phyloP scores from a whole-genome alignment of 2,329 filamentous ascomycete species.

The Juglanconis sp. region DNA sequence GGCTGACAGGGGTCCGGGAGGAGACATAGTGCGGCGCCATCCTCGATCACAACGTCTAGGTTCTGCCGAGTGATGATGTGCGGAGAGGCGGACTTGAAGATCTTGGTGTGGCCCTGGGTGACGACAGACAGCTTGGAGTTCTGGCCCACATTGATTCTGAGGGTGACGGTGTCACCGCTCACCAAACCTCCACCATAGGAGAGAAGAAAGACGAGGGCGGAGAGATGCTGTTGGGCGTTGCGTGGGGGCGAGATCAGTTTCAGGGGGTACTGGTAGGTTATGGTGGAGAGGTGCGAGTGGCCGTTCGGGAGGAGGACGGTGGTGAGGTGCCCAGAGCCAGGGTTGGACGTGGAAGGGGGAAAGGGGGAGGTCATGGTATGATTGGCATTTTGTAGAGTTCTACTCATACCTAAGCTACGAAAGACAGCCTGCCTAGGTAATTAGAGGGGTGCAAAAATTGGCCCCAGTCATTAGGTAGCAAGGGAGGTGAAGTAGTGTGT shows the following conservation, averaged over 20 bases:
- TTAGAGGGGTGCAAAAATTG: too few species aligned
- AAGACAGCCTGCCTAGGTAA: neutral
- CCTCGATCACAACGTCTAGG: conserved; percentile 48
- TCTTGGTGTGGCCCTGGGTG: conserved; percentile 84
- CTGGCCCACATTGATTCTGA: conserved; percentile 64
- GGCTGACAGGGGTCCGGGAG: conserved; percentile 93
- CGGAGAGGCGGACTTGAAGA: conserved; percentile 73
- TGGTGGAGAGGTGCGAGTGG: conserved; percentile 66
- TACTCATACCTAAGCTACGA: neutral
- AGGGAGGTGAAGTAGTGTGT: neutral
- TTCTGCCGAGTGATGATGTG: conserved; percentile 57
- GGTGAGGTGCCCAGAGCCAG: conserved; percentile 77
- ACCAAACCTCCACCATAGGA: conserved; percentile 95
- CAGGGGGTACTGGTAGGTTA: conserved; percentile 89
- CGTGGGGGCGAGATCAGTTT: conserved; percentile 85
- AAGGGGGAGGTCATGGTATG: conserved; percentile 65
- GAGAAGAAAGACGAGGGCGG: conserved; percentile 80
- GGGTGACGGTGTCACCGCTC: conserved; percentile 76
- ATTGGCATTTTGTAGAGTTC: conserved; percentile 8
- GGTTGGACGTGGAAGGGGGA: conserved; percentile 65
- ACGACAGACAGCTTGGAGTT: conserved; percentile 65
- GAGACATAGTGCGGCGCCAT: conserved; percentile 56
- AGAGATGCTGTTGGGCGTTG: conserved; percentile 54
- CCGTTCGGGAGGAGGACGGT: conserved; percentile 69
- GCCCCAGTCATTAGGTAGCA: neutral